These are phyloP conservation scores for Lenzites betulinus DNA, from an alignment of 768 basidiomycete genomes.

Conservation along the genomic window DNA sequence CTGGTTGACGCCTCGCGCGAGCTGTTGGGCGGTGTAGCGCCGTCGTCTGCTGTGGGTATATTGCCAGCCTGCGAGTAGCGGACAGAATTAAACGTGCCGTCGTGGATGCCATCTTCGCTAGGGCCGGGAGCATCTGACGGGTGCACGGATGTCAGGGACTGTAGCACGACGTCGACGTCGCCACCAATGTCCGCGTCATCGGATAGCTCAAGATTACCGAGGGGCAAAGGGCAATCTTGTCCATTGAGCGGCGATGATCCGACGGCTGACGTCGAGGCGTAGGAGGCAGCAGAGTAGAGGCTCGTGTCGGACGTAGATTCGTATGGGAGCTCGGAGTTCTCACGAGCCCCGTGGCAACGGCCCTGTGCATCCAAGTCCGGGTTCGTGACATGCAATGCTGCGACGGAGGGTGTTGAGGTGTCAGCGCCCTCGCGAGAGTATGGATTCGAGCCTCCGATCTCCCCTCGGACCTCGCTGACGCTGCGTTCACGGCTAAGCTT, in stretches of 20 bases:
- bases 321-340: background rate
- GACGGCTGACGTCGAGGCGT: no score
- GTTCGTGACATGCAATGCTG: slow-evolving; percentile 12
- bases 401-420: background rate
- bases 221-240: no score
- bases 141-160: slow-evolving; percentile 3
- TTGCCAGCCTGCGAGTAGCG: background rate
- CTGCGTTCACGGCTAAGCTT: background rate
- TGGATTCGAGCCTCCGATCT: background rate
- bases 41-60: background rate
- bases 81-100: background rate
- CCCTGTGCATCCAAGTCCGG: slow-evolving; percentile 12
- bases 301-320: slow-evolving; percentile 17
- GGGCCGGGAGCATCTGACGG: background rate
- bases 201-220: slow-evolving; percentile 20
- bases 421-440: background rate
- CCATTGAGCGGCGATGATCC: no score
- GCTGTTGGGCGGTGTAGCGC: background rate
- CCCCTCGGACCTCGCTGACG: background rate
- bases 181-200: slow-evolving; percentile 25
- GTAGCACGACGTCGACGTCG: slow-evolving; percentile 24
- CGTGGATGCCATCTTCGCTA: no score
- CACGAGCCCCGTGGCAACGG: background rate
- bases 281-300: slow-evolving; percentile 22
- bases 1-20: background rate